Percentiles rank a stretch among this genome's conserved stretches.
Evolutionary conservation across 2,329 filamentous ascomycete genomes (phyloP).

Genomic region (Penicillium hordei): DNA sequence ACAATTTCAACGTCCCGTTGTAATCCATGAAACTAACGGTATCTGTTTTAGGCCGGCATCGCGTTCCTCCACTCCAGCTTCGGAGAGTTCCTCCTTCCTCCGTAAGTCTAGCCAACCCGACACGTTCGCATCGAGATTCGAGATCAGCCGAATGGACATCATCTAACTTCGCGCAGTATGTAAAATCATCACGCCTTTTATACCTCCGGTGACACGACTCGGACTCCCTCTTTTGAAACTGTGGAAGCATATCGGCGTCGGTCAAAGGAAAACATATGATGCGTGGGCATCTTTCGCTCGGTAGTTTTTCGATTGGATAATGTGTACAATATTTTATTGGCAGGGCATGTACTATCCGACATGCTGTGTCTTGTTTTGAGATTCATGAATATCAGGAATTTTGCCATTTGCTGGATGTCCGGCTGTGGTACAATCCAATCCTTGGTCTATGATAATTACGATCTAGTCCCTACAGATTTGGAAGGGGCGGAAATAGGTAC

Average conservation of each 20-base stretch:
- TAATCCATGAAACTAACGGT: conserved; percentile 14
- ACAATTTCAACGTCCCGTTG: neutral
- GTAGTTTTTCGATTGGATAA: conserved; percentile 15
- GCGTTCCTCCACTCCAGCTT: conserved; percentile 67
- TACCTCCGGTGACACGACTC: conserved; percentile 8
- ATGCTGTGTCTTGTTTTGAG: conserved; percentile 10
- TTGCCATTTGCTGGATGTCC: conserved; percentile 19
- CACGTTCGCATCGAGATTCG: conserved; percentile 22
- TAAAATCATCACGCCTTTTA: conserved; percentile 16
- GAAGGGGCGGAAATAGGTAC: neutral
- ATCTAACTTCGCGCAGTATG: conserved; percentile 15
- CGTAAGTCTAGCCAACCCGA: conserved; percentile 40
- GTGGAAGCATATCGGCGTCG: conserved; percentile 22
- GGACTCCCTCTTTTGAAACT: conserved; percentile 13
- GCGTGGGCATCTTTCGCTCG: conserved; percentile 15
- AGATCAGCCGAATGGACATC: neutral
- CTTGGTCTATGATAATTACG: neutral
- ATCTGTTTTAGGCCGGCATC: conserved; percentile 57
- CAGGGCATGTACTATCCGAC: conserved; percentile 7
- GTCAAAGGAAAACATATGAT: conserved; percentile 13
- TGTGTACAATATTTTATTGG: conserved; percentile 27
- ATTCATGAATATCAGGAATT: conserved; percentile 25
- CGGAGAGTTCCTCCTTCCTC: conserved; percentile 66
- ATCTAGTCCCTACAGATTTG: neutral
- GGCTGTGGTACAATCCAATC: conserved; percentile 4